These are phyloP conservation scores for Colletotrichum lini DNA, from an alignment of 2,329 filamentous ascomycete species.

Conservation along the genomic window DNA sequence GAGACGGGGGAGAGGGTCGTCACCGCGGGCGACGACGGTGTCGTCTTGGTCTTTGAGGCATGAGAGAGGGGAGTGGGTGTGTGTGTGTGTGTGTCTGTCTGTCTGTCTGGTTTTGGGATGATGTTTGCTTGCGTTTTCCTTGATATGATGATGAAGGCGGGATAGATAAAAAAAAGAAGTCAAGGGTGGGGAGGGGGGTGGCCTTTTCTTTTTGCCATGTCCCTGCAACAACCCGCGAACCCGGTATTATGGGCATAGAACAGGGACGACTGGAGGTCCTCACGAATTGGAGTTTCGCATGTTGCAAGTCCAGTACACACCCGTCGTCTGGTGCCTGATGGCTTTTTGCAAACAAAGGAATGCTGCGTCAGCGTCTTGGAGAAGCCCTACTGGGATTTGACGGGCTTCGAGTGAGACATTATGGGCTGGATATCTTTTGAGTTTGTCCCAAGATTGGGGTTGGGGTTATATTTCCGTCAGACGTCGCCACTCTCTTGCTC, in stretches of 20 bases:
- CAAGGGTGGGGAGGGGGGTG: too few species aligned
- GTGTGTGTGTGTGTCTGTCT: too few species aligned
- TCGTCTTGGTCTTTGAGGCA: conserved; percentile 77
- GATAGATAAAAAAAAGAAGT: conserved; percentile 32
- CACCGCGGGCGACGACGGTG: conserved; percentile 90
- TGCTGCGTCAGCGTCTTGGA: background rate
- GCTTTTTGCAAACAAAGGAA: background rate
- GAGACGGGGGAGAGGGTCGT: conserved; percentile 81
- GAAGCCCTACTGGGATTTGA: background rate
- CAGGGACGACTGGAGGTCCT: background rate
- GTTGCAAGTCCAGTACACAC: background rate
- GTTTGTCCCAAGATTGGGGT: background rate
- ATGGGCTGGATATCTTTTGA: background rate
- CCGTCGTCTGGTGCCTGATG: background rate
- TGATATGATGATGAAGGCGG: conserved; percentile 10
- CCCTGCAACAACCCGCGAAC: background rate
- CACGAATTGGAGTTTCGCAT: conserved; percentile 18
- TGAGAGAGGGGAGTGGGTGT: conserved; percentile 45
- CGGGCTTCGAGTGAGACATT: conserved; percentile 2
- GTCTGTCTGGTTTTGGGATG: background rate
- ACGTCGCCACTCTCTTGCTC: too few species aligned
- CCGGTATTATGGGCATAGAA: conserved; percentile 3
- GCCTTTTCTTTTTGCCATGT: too few species aligned
- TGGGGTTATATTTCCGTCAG: background rate
- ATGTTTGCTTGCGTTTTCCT: background rate